Evolutionary conservation across 2,329 filamentous ascomycete species (phyloP).

Genomic region (Monilinia aucupariae): DNA sequence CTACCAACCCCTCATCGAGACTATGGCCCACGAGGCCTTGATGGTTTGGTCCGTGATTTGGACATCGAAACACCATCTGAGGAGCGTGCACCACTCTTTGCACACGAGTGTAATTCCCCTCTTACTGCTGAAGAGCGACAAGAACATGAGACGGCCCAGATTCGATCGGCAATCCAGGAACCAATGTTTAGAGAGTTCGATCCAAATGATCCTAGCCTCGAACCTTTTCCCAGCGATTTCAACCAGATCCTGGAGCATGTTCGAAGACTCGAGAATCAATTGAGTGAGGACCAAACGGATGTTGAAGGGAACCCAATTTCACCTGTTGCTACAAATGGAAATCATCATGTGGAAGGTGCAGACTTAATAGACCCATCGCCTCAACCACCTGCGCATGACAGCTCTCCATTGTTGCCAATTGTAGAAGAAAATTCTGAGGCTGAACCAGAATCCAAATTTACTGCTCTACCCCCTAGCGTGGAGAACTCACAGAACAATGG

Average conservation of each 20-base stretch:
- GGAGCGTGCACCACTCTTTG: conserved; percentile 32
- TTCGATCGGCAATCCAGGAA: background rate
- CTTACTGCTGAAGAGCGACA: conserved; percentile 21
- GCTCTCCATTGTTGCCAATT: conserved; percentile 27
- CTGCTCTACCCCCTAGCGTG: conserved; percentile 11
- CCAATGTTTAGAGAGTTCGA: conserved; percentile 22
- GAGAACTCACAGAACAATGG: background rate
- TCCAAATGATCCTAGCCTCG: conserved; percentile 30
- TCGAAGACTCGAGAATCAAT: conserved; percentile 23
- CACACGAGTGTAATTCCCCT: conserved; percentile 28
- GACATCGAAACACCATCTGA: conserved; percentile 22
- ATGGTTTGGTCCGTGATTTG: background rate
- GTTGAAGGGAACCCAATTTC: conserved; percentile 23
- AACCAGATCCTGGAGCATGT: conserved; percentile 28
- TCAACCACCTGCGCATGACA: conserved; percentile 19
- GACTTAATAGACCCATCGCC: conserved; percentile 19
- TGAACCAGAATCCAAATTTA: conserved; percentile 15
- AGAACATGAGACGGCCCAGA: background rate
- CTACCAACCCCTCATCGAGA: background rate
- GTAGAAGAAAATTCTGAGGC: conserved; percentile 26
- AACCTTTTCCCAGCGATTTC: conserved; percentile 31
- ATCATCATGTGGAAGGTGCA: conserved; percentile 10
- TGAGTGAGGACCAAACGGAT: conserved; percentile 26
- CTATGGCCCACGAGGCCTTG: background rate
- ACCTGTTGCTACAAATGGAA: conserved; percentile 21